These are phyloP conservation scores for Sphaerulina vaccinii DNA, from an alignment of 2,329 filamentous ascomycete species.

Conservation along the genomic window DNA sequence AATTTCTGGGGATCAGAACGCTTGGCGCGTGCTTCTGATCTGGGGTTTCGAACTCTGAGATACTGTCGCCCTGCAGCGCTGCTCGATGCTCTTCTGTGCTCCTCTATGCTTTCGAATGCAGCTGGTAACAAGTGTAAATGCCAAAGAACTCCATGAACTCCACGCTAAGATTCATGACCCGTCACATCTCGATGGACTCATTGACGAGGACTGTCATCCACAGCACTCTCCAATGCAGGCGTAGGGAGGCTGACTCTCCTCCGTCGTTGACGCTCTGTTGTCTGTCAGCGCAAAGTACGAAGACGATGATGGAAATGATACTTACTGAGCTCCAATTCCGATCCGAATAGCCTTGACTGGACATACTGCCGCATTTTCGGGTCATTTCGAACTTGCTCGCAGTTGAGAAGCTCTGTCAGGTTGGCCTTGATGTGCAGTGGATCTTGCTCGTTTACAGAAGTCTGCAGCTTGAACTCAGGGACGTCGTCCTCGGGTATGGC, in stretches of 20 bases:
- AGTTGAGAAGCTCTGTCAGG: slow-evolving; percentile 56
- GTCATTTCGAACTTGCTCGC: slow-evolving; percentile 50
- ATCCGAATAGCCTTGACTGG: slow-evolving; percentile 54
- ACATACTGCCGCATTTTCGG: slow-evolving; percentile 51
- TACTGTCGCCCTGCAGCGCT: too few relatives aligned
- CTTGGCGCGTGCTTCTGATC: not conserved
- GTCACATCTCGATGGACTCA: too few relatives aligned
- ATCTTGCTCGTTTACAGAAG: slow-evolving; percentile 28
- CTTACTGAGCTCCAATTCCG: slow-evolving; percentile 50
- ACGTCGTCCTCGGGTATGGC: slow-evolving; percentile 28
- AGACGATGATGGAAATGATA: not conserved
- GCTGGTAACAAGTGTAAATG: too few relatives aligned
- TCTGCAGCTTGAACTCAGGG: slow-evolving; percentile 8
- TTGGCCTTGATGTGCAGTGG: slow-evolving; percentile 55
- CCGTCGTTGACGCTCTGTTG: slow-evolving; percentile 32
- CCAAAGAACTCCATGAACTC: too few relatives aligned
- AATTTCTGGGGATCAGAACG: not conserved
- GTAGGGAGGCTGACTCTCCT: slow-evolving; percentile 21
- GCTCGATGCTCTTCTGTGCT: too few relatives aligned
- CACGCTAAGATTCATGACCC: too few relatives aligned
- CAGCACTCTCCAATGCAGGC: slow-evolving; percentile 13
- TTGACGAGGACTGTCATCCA: too few relatives aligned
- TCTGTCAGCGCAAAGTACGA: not conserved
- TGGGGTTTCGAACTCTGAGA: too few relatives aligned
- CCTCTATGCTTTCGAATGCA: too few relatives aligned